Conservation (phyloP, 2,329 filamentous ascomycete species). For the Capronia americana region DNA sequence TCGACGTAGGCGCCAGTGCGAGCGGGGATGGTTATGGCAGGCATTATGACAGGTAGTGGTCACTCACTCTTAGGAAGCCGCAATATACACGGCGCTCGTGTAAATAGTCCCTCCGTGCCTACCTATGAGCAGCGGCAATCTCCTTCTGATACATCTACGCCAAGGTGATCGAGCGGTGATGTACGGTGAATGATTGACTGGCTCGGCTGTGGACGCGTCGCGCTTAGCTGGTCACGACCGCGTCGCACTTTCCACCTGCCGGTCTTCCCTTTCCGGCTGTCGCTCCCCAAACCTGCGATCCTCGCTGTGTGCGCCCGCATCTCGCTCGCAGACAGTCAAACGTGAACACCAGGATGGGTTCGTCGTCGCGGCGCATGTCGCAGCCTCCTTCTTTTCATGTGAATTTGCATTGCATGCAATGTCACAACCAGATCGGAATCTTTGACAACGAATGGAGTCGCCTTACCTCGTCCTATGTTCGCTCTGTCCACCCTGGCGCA, state of each 20-base stretch:
- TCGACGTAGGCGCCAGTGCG: constrained; percentile 51
- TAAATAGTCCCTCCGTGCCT: not conserved
- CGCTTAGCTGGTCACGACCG: not conserved
- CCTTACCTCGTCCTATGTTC: constrained; percentile 38
- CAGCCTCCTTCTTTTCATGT: constrained; percentile 16
- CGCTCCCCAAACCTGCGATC: not conserved
- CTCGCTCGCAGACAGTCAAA: not conserved
- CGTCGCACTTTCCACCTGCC: not conserved
- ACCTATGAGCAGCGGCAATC: not conserved
- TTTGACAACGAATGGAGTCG: constrained; percentile 40
- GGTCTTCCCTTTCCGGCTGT: not conserved
- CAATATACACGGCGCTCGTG: not conserved
- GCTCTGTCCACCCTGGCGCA: constrained; percentile 30
- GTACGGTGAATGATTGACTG: not conserved
- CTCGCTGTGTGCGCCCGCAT: not conserved
- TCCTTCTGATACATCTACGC: not conserved
- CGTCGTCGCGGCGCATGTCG: constrained; percentile 22
- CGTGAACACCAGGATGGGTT: constrained; percentile 14
- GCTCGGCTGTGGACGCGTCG: not conserved
- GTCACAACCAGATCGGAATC: constrained; percentile 37
- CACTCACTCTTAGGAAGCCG: not conserved
- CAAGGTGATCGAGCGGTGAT: not conserved
- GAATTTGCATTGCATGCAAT: constrained; percentile 38
- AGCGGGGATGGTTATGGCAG: constrained; percentile 48
- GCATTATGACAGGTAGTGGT: constrained; percentile 24